Evolutionary conservation across 495 filamentous ascomycete genomes (phyloP), one percentile per base, ranked within the genome.

Genomic region (Xylaria bambusicola): DNA sequence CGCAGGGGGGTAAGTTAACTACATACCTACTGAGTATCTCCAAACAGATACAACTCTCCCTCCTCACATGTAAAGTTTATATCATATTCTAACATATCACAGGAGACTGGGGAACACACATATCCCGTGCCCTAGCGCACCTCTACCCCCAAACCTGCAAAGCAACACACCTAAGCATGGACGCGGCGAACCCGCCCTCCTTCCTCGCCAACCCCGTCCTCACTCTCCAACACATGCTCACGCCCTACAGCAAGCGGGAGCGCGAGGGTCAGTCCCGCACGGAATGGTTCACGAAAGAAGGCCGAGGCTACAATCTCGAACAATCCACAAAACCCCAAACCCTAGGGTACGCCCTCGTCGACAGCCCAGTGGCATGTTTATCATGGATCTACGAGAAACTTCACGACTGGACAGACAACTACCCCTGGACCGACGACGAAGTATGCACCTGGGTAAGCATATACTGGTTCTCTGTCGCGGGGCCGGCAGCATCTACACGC

Each of bases 361-460:
- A 88, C 64, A 84, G 79, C 18, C 87, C 87, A 1, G 77, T 88
- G 10, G 86, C 76, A 8, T 71, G 84, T 40, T 68, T 89, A 17
- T 78, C 85, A 0, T 89, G 86, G 86, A 83, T 90, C 42, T 82
- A 84, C 50, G 88, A 89, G 66, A 91, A 89, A 62, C 76, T 89
- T 26, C 82, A 86, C 65, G 80, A 84, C 57, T 87, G 87, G 85
- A 83, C 82, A 0, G 87, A 90, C 62, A 66, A 59, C 1, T 88
- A 88, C 62, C 77, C 81, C 7, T 89, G 87, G 87, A 86, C 79
- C 1, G 83, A 88, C 38, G 86, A 89, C 42, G 82, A 89, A 66
- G 75, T 88, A 23, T 71, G 88, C 26, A 88, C 85, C 0, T 88
- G 87, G 86, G 73, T 86, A 0, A 81, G 75, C 20, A 82, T 89